A percentile compares a stretch with the other conserved stretches of the same genome.
Evolutionary conservation across 805 yeast genomes (phyloP).

Genomic region (Grigorovia humatica): DNA sequence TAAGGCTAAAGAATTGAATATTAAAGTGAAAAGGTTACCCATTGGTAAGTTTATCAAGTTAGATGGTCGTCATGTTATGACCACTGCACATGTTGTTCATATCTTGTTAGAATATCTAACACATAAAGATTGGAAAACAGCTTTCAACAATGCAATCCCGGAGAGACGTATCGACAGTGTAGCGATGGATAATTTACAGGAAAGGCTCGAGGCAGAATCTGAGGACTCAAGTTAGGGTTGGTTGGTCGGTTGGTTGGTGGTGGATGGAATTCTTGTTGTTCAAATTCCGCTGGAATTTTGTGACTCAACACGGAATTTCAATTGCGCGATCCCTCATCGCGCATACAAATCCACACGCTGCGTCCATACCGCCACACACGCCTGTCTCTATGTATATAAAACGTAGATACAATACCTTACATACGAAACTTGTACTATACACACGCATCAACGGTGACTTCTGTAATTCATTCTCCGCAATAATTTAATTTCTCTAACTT

Average conservation of each 20-base stretch:
- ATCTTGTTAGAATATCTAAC: conserved; percentile 74
- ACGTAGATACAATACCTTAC: no score
- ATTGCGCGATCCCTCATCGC: background rate
- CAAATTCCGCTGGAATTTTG: background rate
- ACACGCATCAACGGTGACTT: background rate
- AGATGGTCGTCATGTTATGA: conserved; percentile 79
- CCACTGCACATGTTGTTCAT: conserved; percentile 93
- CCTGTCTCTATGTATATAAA: background rate
- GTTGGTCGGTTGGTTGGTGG: no score
- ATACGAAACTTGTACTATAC: no score
- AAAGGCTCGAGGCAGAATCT: background rate
- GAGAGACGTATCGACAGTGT: conserved; percentile 47
- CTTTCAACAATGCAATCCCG: conserved; percentile 84
- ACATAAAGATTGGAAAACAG: conserved; percentile 67
- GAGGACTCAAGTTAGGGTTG: background rate
- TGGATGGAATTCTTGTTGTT: background rate
- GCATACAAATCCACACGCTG: background rate
- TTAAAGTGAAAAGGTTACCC: conserved; percentile 71
- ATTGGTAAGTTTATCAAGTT: conserved; percentile 74
- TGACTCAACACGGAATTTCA: background rate
- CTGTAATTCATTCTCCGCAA: no score
- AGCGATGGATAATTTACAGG: conserved; percentile 1
- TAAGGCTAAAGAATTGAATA: conserved; percentile 67
- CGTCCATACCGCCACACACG: background rate
- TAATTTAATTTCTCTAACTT: no score